Percentiles rank a stretch among this genome's conserved stretches.
phyloP scores from a whole-genome alignment of 2,329 filamentous ascomycete species.

The Trichoderma sp. region DNA sequence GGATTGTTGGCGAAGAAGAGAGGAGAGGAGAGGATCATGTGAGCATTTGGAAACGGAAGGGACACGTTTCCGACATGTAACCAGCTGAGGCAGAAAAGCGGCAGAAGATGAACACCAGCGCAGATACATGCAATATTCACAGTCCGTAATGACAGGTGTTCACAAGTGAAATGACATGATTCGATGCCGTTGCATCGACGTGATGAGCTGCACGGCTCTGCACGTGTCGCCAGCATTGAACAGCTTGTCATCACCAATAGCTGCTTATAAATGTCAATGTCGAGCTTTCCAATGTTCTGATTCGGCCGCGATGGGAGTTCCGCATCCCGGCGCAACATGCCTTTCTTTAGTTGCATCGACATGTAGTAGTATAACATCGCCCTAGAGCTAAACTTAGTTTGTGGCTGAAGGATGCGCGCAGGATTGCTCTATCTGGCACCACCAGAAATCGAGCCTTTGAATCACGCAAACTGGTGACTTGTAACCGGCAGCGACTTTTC shows the following conservation, averaged over 20 bases:
- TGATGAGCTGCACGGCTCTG: neutral
- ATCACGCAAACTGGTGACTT: no score
- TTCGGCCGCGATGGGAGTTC: neutral
- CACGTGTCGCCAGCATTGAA: neutral
- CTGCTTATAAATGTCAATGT: neutral
- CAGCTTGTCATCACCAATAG: neutral
- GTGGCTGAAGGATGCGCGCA: neutral
- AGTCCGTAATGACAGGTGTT: constrained; percentile 5
- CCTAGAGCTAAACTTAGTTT: neutral
- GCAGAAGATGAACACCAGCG: neutral
- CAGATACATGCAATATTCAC: neutral
- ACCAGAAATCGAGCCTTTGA: no score
- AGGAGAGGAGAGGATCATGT: neutral
- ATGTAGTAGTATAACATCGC: no score
- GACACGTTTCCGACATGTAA: neutral
- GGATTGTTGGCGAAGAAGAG: neutral
- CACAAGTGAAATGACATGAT: neutral
- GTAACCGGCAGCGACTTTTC: no score
- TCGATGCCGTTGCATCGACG: neutral
- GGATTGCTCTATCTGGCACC: no score
- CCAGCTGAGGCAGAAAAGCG: neutral
- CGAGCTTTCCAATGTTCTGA: neutral
- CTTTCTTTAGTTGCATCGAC: no score
- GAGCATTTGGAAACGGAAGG: neutral
- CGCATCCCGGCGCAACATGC: neutral